These are phyloP conservation scores for Lasiodiplodia hormozganensis DNA, from an alignment of 2,329 filamentous ascomycete species.

Conservation along the genomic window DNA sequence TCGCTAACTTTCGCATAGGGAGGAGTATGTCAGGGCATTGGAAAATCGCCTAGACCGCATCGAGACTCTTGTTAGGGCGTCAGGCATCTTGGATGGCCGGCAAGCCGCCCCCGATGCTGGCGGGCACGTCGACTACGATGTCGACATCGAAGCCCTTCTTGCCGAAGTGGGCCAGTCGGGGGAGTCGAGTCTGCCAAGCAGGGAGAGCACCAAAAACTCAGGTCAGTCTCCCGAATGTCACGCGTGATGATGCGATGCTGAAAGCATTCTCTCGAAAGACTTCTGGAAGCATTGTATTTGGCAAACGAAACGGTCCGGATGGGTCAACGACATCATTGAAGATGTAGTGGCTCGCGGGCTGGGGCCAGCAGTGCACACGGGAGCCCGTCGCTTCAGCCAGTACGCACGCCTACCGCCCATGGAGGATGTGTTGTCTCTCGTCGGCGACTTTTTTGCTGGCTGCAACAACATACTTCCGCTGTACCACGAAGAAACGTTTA, in stretches of 20 bases:
- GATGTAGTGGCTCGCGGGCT: conserved; percentile 6
- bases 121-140: background rate
- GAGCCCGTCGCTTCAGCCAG: background rate
- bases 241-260: background rate
- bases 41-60: conserved; percentile 8
- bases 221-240: background rate
- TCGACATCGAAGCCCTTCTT: background rate
- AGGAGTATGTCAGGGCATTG: conserved; percentile 9
- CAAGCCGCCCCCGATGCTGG: background rate
- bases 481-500: conserved; percentile 8
- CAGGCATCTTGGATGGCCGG: background rate
- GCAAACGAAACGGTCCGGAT: background rate
- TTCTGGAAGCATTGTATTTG: background rate
- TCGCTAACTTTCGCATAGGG: background rate
- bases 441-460: background rate
- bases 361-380: background rate
- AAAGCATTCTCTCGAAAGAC: background rate
- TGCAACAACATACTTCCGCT: background rate
- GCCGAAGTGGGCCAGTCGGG: background rate
- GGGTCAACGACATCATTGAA: conserved; percentile 21
- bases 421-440: conserved; percentile 3
- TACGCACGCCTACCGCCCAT: background rate
- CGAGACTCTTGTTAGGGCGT: conserved; percentile 6
- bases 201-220: background rate
- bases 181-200: background rate